Conservation (phyloP, 1,139 yeast genomes). For the Nakaseomyces nivariensis region DNA sequence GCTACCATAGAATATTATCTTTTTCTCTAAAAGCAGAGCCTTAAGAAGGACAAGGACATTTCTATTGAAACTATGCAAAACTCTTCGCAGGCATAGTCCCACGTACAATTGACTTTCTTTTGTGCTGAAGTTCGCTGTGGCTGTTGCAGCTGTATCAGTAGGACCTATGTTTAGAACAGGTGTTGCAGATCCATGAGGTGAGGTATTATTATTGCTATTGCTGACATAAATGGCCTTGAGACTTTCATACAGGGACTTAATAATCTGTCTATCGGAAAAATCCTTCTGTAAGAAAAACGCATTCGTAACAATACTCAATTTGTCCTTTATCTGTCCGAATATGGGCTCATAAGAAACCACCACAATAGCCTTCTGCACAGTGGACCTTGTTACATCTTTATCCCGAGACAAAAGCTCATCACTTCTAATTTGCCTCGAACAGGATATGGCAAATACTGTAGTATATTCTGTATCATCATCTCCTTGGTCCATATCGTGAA, state of each 20-base stretch:
- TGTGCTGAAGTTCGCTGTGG: neutral
- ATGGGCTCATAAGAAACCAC: constrained; percentile 83
- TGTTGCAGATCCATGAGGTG: constrained; percentile 45
- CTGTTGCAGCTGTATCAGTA: neutral
- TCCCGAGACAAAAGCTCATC: constrained; percentile 49
- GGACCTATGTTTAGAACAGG: constrained; percentile 43
- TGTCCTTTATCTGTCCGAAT: constrained; percentile 79
- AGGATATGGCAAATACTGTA: constrained; percentile 87
- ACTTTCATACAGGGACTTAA: constrained; percentile 67
- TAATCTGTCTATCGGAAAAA: constrained; percentile 58
- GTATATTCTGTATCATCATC: constrained; percentile 32
- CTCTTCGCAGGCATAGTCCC: constrained; percentile 62
- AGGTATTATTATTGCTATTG: neutral
- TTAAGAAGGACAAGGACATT: constrained; percentile 64
- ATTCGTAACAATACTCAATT: constrained; percentile 78
- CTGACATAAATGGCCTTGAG: constrained; percentile 39
- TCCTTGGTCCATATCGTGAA: constrained; percentile 15
- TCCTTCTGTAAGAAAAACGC: constrained; percentile 76
- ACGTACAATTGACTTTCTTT: constrained; percentile 55
- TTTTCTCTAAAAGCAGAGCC: constrained; percentile 65
- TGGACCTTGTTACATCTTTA: constrained; percentile 70
- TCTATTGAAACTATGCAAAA: constrained; percentile 49
- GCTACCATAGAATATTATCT: constrained; percentile 63
- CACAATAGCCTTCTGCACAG: constrained; percentile 86
- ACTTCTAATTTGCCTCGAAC: constrained; percentile 74